Evolutionary conservation across 2,329 filamentous ascomycete genomes (phyloP).

Genomic region (Geosmithia morbida): DNA sequence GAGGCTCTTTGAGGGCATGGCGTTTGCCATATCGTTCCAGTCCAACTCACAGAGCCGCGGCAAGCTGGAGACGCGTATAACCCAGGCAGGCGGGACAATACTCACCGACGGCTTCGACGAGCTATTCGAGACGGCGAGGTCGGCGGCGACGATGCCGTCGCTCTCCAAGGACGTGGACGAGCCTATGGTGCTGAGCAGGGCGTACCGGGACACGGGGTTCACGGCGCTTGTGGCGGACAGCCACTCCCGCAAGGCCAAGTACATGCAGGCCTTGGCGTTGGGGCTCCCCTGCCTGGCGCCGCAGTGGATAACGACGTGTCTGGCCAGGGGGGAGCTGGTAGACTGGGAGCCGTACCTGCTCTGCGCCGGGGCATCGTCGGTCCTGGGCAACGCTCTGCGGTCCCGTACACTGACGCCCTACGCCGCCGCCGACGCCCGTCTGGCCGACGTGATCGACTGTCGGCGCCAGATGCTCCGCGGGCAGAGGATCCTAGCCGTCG

Average conservation of each 20-base stretch:
- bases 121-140: constrained; percentile 41
- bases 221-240: constrained; percentile 74
- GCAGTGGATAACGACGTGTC: constrained; percentile 66
- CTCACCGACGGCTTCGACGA: constrained; percentile 66
- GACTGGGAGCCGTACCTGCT: constrained; percentile 75
- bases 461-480: constrained; percentile 51
- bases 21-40: constrained; percentile 70
- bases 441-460: constrained; percentile 40
- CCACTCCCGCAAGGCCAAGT: constrained; percentile 78
- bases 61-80: constrained; percentile 46
- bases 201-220: constrained; percentile 50
- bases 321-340: constrained; percentile 44
- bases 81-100: constrained; percentile 56
- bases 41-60: constrained; percentile 24
- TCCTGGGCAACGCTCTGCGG: constrained; percentile 61
- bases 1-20: constrained; percentile 62
- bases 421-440: constrained; percentile 36
- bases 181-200: constrained; percentile 35
- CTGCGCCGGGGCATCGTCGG: constrained; percentile 66
- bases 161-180: constrained; percentile 11
- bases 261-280: constrained; percentile 85
- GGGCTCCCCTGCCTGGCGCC: constrained; percentile 74
- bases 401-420: constrained; percentile 57
- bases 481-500: constrained; percentile 57
- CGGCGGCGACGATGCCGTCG: constrained; percentile 3